Conservation (phyloP, 2,329 filamentous ascomycete species). For the Venturia aucupariae region DNA sequence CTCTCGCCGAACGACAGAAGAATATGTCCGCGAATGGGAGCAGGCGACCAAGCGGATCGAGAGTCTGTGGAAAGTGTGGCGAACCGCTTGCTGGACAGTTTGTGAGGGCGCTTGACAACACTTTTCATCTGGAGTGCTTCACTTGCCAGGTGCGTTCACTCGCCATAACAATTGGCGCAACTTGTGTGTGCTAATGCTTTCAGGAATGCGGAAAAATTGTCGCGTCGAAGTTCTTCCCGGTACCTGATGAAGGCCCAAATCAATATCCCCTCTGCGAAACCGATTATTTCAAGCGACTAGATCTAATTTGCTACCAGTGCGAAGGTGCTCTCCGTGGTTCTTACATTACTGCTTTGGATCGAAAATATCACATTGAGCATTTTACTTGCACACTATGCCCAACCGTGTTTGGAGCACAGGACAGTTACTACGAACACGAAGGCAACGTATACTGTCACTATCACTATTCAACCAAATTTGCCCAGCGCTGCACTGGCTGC, state of each 20-base stretch:
- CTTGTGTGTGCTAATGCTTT: constrained; percentile 12
- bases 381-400: constrained; percentile 97
- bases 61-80: constrained; percentile 70
- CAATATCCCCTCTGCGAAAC: constrained; percentile 96
- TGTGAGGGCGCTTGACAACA: constrained; percentile 84
- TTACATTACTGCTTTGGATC: constrained; percentile 94
- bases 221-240: constrained; percentile 96
- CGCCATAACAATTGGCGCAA: background rate
- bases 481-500: constrained; percentile 91
- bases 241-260: constrained; percentile 77
- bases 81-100: constrained; percentile 89
- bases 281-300: constrained; percentile 90
- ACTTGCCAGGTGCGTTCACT: constrained; percentile 70
- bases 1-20: background rate
- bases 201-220: constrained; percentile 96
- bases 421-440: constrained; percentile 98
- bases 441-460: constrained; percentile 96
- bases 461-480: constrained; percentile 96
- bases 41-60: constrained; percentile 27
- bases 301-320: constrained; percentile 84
- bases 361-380: constrained; percentile 98
- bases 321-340: constrained; percentile 88
- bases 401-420: constrained; percentile 94
- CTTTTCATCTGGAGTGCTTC: constrained; percentile 96
- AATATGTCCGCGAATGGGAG: constrained; percentile 18